A percentile compares a stretch with the other conserved stretches of the same genome.
Conservation (phyloP, 306 rosid species). For the Vigna trinervia region DNA sequence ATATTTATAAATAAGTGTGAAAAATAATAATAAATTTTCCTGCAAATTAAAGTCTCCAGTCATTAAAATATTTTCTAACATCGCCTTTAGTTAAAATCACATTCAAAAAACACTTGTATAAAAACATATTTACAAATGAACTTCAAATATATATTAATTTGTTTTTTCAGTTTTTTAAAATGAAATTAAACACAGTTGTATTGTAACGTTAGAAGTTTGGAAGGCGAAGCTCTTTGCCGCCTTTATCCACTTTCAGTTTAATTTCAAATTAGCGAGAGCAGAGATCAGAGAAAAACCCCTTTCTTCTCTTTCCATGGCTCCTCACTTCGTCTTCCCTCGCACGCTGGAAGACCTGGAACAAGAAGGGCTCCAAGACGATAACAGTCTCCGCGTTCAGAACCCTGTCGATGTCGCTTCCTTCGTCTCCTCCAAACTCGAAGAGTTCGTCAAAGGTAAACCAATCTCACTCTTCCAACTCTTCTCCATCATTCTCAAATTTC, state of each 20-base stretch:
- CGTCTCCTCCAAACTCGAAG: constrained; percentile 74
- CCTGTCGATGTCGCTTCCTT: constrained; percentile 57
- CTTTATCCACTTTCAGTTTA: background rate
- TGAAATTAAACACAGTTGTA: no score
- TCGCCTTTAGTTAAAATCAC: no score
- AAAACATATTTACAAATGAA: no score
- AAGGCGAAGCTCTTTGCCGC: no score
- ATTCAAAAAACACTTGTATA: no score
- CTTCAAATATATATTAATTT: no score
- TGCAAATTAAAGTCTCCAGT: no score
- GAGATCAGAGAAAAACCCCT: constrained; percentile 16
- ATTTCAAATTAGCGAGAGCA: constrained; percentile 26
- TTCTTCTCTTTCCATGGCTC: constrained; percentile 64
- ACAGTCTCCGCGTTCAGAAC: constrained; percentile 64
- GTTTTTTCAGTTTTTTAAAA: no score
- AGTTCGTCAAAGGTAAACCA: constrained; percentile 82
- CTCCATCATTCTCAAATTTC: background rate
- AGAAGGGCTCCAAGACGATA: constrained; percentile 57
- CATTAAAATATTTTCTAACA: no score
- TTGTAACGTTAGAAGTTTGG: no score
- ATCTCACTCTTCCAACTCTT: background rate
- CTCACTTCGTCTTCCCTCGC: constrained; percentile 77
- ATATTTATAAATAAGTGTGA: no score
- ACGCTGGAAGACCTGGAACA: constrained; percentile 68
- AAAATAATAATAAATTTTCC: no score